Percentiles rank a stretch among this genome's conserved stretches.
These are phyloP conservation scores for Carnegiea gigantea DNA, from an alignment of 179 eudicot genomes.

Conservation along the genomic window DNA sequence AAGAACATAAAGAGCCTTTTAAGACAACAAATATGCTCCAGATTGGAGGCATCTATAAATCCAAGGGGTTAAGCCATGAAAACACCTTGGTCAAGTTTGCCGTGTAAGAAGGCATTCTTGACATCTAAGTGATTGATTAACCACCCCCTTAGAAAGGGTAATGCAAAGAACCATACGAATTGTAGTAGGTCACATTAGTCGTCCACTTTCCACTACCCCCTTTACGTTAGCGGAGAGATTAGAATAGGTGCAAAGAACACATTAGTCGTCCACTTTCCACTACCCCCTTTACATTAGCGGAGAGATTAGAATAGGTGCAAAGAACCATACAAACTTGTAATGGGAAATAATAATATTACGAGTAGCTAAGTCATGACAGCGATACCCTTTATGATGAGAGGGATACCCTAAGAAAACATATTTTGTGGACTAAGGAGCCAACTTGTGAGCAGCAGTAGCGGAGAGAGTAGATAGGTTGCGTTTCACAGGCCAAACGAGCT, in stretches of 20 bases:
- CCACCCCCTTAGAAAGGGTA: not conserved
- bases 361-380: not conserved
- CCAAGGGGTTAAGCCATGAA: not conserved
- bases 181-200: not conserved
- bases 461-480: not conserved
- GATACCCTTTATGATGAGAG: too few species aligned
- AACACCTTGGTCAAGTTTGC: not conserved
- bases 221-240: too few species aligned
- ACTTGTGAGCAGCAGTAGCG: not conserved
- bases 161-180: not conserved
- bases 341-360: not conserved
- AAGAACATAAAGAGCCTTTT: not conserved
- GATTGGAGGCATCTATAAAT: not conserved
- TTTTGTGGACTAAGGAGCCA: not conserved
- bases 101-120: too few species aligned
- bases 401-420: slow-evolving; percentile 3
- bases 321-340: too few species aligned
- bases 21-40: not conserved
- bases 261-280: too few species aligned
- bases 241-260: too few species aligned
- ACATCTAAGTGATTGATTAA: not conserved
- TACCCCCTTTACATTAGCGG: too few species aligned
- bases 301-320: too few species aligned
- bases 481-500: too few species aligned
- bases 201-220: too few species aligned